These are phyloP conservation scores for Diatrype stigma DNA, from an alignment of 2,329 filamentous ascomycete species.

Conservation along the genomic window DNA sequence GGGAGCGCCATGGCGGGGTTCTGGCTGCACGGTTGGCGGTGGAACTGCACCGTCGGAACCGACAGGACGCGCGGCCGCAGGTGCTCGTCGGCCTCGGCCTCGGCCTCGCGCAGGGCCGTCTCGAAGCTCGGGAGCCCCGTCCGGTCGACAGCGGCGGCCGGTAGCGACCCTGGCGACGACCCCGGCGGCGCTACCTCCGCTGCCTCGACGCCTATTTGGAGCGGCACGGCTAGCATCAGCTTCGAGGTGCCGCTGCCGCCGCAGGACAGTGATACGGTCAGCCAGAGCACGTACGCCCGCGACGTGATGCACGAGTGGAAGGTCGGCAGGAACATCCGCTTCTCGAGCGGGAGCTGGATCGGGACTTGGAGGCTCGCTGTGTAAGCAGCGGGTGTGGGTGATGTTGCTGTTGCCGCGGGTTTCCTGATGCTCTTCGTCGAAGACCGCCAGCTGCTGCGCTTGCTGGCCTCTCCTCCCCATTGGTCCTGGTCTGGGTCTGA, in stretches of 20 bases:
- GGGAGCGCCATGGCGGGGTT: slow-evolving; percentile 36
- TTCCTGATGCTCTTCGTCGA: slow-evolving; percentile 7
- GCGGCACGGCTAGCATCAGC: slow-evolving; percentile 42
- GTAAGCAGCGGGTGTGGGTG: slow-evolving; percentile 33
- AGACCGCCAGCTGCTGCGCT: neutral
- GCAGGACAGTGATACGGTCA: slow-evolving; percentile 36
- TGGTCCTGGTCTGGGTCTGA: neutral
- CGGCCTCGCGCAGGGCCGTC: slow-evolving; percentile 41
- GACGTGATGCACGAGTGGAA: slow-evolving; percentile 57
- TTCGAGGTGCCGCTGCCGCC: slow-evolving; percentile 39
- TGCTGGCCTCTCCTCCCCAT: slow-evolving; percentile 1
- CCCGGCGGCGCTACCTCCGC: too few species aligned
- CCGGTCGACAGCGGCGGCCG: slow-evolving; percentile 19
- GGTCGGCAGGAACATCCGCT: slow-evolving; percentile 50
- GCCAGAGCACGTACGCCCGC: slow-evolving; percentile 49
- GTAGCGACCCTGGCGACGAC: slow-evolving; percentile 16
- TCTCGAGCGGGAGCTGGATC: slow-evolving; percentile 41
- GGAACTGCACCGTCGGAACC: slow-evolving; percentile 28
- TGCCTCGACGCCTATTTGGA: slow-evolving; percentile 46
- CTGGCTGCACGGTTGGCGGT: too few species aligned
- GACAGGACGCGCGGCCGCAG: slow-evolving; percentile 37
- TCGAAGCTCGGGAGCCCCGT: slow-evolving; percentile 47
- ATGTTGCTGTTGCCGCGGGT: slow-evolving; percentile 13
- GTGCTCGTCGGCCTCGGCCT: slow-evolving; percentile 40
- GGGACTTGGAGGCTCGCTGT: slow-evolving; percentile 43